Base-by-base conservation (phyloP, 768 basidiomycete species). In the Amanita phalloides region DNA sequence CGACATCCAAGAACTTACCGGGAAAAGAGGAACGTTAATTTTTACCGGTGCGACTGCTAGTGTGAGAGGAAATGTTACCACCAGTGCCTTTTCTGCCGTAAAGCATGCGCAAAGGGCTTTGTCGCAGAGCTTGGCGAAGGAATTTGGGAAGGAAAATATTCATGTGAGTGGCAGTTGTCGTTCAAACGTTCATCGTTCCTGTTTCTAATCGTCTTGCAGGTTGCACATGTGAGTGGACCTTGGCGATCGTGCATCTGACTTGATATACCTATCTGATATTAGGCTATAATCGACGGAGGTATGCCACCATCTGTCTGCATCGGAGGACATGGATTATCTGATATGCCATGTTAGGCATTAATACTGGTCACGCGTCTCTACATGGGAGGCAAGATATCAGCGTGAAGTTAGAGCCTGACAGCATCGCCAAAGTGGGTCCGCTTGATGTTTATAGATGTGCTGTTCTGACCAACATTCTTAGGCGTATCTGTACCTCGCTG, bases 41-140 rank as follows among this genome's bases (percentile, higher is more conserved):
- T 85, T 86, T 60, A 88, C 85, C 0, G 84, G 85, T 0, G 86
- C 86, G 1, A 87, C 86, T 6, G 81, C 86, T 5, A 72, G 78
- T 49, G 51, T 76, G 17, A 68, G 86, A 50, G 86, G 86, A 4
- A 86, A 85, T 51, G 66, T 67, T 2, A 66, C 64, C 0, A 84
- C 83, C 0, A 81, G 81, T 47, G 75, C 71, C 1, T 81, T 86
- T 57, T 71, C 85, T 3, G 77, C 82, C 2, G 77, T 76, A 0
- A 87, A 86, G 60, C 77, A 75, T 48, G 85, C 76, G 3, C 32
- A 78, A 33, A 69, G 86, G 39, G 81, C 79, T 0, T 67, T 88
- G 43, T 76, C 78, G 0, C 86, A 88, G 66, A 84, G 84, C 56
- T 63, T 87, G 59, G 77, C 79, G 6, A 86, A 86, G 64, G 85